These are phyloP conservation scores for Penicillium atrosanguineum DNA, from an alignment of 495 filamentous ascomycete genomes.

Conservation along the genomic window DNA sequence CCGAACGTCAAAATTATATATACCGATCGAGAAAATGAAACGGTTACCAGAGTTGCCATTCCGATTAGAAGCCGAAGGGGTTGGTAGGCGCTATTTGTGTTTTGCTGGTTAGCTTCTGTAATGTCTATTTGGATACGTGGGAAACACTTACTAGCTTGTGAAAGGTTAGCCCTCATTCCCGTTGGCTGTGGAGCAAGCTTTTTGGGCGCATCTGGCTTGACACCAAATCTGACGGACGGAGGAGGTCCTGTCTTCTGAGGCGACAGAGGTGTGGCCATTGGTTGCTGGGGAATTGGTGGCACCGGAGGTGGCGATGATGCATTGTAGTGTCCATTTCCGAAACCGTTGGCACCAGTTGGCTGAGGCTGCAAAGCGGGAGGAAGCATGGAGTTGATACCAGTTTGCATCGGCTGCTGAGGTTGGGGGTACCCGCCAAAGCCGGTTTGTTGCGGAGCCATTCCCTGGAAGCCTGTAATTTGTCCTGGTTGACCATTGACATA, in stretches of 20 bases:
- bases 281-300: conserved; percentile 48
- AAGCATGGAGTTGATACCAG: conserved; percentile 45
- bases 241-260: conserved; percentile 94
- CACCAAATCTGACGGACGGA: conserved; percentile 85
- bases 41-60: neutral
- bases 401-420: conserved; percentile 50
- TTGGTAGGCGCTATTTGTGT: conserved; percentile 71
- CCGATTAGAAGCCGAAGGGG: conserved; percentile 79
- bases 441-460: conserved; percentile 62
- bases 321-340: conserved; percentile 42
- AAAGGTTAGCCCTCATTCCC: conserved; percentile 82
- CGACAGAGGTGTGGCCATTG: conserved; percentile 57
- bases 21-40: conserved; percentile 9
- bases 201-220: conserved; percentile 61
- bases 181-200: conserved; percentile 87
- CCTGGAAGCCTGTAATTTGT: conserved; percentile 49
- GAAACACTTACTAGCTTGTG: conserved; percentile 89
- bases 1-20: conserved; percentile 23
- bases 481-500: conserved; percentile 15
- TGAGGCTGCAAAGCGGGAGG: conserved; percentile 48
- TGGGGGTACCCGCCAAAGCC: conserved; percentile 54
- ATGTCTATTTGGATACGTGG: neutral
- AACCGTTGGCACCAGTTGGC: conserved; percentile 59
- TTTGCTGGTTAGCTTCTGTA: conserved; percentile 16
- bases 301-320: conserved; percentile 34